These are phyloP conservation scores for Pisolithus orientalis DNA, from an alignment of 768 basidiomycete genomes.

Conservation along the genomic window DNA sequence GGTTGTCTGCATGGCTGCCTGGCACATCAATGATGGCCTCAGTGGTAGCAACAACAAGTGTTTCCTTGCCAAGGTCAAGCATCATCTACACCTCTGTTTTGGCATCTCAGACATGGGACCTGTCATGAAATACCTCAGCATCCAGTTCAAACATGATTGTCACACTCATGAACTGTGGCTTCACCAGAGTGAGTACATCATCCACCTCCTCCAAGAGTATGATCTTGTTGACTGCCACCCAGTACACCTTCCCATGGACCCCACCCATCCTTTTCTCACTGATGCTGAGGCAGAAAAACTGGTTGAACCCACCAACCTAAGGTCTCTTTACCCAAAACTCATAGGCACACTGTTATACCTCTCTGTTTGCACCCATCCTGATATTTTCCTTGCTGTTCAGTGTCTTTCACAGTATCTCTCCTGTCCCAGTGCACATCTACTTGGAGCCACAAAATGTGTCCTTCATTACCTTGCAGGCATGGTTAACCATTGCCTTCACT, in stretches of 20 bases:
- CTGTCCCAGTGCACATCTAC: too few species aligned
- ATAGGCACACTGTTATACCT: constrained; percentile 9
- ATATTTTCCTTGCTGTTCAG: too few species aligned
- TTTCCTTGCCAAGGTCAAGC: constrained; percentile 4
- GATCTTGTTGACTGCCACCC: background rate
- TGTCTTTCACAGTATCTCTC: too few species aligned
- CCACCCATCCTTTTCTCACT: background rate
- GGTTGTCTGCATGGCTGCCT: constrained; percentile 8
- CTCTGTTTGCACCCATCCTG: constrained; percentile 27
- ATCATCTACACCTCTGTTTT: background rate
- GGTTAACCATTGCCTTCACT: background rate
- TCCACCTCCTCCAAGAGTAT: too few species aligned
- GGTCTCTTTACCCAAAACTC: too few species aligned
- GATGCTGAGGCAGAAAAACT: background rate
- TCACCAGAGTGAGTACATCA: too few species aligned
- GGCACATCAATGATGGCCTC: constrained; percentile 6
- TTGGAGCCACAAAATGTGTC: constrained; percentile 16
- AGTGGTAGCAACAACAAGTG: background rate
- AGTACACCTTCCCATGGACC: background rate
- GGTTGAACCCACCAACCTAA: too few species aligned
- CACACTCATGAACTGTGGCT: too few species aligned
- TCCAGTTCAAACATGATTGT: too few species aligned
- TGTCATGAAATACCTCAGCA: too few species aligned
- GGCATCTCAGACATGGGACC: constrained; percentile 1
- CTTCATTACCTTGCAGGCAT: constrained; percentile 22